phyloP scores from a whole-genome alignment of 345 rosid species.

The Pelargonium nanum region DNA sequence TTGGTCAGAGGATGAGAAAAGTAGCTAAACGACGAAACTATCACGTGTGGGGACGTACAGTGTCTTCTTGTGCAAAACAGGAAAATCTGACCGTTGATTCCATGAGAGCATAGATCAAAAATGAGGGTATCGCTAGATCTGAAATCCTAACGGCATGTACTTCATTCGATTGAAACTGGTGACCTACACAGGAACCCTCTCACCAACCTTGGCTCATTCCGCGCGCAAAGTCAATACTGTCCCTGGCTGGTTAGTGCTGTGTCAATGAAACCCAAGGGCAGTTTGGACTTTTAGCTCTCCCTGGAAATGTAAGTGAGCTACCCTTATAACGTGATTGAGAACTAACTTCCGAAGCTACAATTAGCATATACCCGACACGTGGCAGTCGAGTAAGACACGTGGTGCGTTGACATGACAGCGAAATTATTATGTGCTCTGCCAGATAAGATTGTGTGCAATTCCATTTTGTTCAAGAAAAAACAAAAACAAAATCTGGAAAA shows the following conservation, averaged over 20 bases:
- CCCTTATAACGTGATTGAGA: conserved; percentile 2
- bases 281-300: conserved; percentile 5
- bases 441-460: no score
- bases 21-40: conserved; percentile 14
- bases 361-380: no score
- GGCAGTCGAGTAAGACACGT: no score
- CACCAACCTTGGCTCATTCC: conserved; percentile 20
- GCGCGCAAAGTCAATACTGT: conserved; percentile 8
- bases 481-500: no score
- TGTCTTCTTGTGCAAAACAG: background rate
- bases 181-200: conserved; percentile 17
- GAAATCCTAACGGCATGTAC: conserved; percentile 12
- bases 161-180: conserved; percentile 14
- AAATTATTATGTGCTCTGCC: conserved; percentile 18
- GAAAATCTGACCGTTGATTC: conserved; percentile 25
- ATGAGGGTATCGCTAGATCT: background rate
- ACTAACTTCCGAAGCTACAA: conserved; percentile 37
- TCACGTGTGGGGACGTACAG: conserved; percentile 21
- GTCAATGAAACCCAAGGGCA: conserved; percentile 5
- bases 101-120: conserved; percentile 7
- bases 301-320: background rate
- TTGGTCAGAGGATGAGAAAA: conserved; percentile 25
- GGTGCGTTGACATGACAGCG: no score
- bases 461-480: no score
- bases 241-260: background rate